Base-by-base conservation (phyloP, 352 stramenopile species). In the Phytophthora nicotianae region DNA sequence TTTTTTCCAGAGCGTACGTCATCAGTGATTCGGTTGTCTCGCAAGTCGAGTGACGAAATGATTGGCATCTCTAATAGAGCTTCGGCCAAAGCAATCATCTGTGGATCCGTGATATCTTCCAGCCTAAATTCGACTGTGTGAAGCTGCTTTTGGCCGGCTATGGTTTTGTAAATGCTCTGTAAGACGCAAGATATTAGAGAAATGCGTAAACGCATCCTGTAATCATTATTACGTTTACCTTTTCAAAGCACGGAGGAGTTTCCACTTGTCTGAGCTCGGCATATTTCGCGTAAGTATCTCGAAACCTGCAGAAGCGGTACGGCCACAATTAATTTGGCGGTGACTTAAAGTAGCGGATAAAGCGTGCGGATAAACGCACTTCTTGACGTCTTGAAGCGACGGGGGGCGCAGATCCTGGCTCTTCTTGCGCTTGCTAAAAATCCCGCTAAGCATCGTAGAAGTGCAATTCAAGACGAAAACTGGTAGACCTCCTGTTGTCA, bases 81-180 rank as follows among this genome's bases (percentile, higher is more conserved):
- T 60, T 95, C 84, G 0, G 84, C 83, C 13, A 95, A 72, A 16
- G 81, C 86, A n/a, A 92, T 83, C 19, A 93, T 66, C 50, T 93
- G 84, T 19, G 83, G 75, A 33, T 95, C 86, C 7, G 75, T 91
- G 54, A 95, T 82, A 59, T 91, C 81, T 74, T 93, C 82, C 48
- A 91, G 79, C 3, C 76, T 77, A 53, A 91, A 93, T 67, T 95
- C 84, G 20, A 90, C 58, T 5, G 68, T 77, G 45, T 89, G 71
- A 7, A 95, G 56, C 33, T 93, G 81, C 59, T 90, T 90, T 53
- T 93, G 86, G 16, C 83, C 83, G 33, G 86, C 91, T 42, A 95
- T 93, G 5, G 84, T 83, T 57, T 93, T 95, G 67, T 93, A 93
- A 48, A 95, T 83, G 47, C 79, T 91, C 84, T 93, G 13, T n/a